These are phyloP conservation scores for Ascochyta rabiei DNA, from an alignment of 2,329 filamentous ascomycete species.

Conservation along the genomic window DNA sequence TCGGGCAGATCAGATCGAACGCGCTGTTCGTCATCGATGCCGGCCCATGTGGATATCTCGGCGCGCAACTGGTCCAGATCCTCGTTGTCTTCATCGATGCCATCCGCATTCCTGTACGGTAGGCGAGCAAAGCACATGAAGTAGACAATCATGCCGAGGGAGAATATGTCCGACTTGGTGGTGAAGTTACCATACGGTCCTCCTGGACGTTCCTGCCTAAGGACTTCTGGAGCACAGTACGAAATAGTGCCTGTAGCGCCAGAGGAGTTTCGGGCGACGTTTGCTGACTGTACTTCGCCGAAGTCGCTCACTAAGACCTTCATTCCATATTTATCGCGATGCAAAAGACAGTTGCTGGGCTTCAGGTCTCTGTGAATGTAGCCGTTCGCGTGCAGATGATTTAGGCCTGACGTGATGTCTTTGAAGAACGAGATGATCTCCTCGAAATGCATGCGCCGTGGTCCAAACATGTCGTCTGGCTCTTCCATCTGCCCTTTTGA, in stretches of 20 bases:
- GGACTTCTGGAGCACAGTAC: slow-evolving; percentile 94
- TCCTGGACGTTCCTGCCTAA: slow-evolving; percentile 66
- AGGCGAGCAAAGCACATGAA: slow-evolving; percentile 95
- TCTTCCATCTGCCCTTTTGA: slow-evolving; percentile 78
- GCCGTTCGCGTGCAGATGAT: slow-evolving; percentile 86
- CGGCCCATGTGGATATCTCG: slow-evolving; percentile 86
- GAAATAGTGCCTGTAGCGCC: slow-evolving; percentile 96
- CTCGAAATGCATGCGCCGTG: slow-evolving; percentile 73
- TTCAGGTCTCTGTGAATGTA: slow-evolving; percentile 98
- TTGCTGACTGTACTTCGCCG: slow-evolving; percentile 89
- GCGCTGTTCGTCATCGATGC: slow-evolving; percentile 78
- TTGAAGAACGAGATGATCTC: slow-evolving; percentile 97
- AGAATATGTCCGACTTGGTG: slow-evolving; percentile 98
- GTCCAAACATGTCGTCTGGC: slow-evolving; percentile 58
- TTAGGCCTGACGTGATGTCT: slow-evolving; percentile 90
- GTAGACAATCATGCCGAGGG: slow-evolving; percentile 95
- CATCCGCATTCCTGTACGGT: slow-evolving; percentile 83
- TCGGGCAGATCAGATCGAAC: slow-evolving; percentile 82
- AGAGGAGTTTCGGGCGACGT: slow-evolving; percentile 81
- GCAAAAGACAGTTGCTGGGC: slow-evolving; percentile 91
- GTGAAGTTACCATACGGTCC: slow-evolving; percentile 91
- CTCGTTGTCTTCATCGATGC: slow-evolving; percentile 87
- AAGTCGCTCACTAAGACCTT: slow-evolving; percentile 95
- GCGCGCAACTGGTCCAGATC: slow-evolving; percentile 82
- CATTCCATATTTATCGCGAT: slow-evolving; percentile 72